Base-by-base conservation (phyloP, 176 grass and related monocot genomes). In the Bolboschoenus planiculmis region DNA sequence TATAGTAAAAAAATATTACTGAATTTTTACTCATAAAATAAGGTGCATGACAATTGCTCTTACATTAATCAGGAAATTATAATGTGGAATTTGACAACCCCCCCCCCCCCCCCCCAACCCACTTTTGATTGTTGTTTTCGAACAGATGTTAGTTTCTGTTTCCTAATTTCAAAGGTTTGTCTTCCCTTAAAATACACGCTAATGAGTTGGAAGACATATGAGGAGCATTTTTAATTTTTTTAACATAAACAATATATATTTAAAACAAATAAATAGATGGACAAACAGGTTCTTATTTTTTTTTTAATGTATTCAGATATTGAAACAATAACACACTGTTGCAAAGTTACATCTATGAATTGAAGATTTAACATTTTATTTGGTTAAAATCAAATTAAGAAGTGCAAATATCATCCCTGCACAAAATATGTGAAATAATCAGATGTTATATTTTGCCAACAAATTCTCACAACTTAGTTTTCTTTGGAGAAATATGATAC, bases 381-480 rank as follows among this genome's bases (percentile, higher is more conserved):
- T 53, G 14, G 1, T 53, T 3, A 53, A 53, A 3, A 53, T 53
- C 50, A 53, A 18, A n/a, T n/a, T n/a, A n/a, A 57, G 6, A 10
- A 60, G 24, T 29, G 57, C n/a, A 60, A n/a, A 53, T 53, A 16
- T 18, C 18, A 53, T 53, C 50, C 13, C 3, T 53, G 50, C 50
- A 53, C n/a, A n/a, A n/a, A 9, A 20, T 18, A 66, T 20, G 63
- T 39, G 33, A 66, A 66, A 67, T 10, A 37, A 9, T 31, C 11
- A 48, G 3, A 18, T 30, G 71, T 77, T 50, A 77, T 53, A 26
- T 33, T 77, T 77, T 77, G 72, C 46, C 46, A 76, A 76, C 46
- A 51, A 51, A 30, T 30, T 30, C 10, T 23, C 6, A 68, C n/a
- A n/a, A 55, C 4, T 4, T 48, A 5, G 5, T 50, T 40, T 39